phyloP scores from a whole-genome alignment of 1,284 basidiomycete genomes.

The Kwoniella shivajii region DNA sequence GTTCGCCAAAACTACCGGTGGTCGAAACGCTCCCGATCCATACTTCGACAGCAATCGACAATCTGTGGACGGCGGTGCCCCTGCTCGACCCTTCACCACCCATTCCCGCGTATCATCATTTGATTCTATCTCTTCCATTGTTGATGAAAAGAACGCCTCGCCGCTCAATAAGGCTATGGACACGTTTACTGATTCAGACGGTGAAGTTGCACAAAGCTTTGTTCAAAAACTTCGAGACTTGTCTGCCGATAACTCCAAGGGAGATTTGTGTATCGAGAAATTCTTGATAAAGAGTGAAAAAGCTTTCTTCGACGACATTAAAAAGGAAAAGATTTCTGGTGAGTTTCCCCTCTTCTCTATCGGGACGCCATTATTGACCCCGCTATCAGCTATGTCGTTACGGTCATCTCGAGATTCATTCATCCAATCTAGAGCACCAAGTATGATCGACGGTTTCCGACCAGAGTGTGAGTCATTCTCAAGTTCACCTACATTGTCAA shows the following conservation, averaged over 20 bases:
- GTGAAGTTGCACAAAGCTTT: constrained; percentile 84
- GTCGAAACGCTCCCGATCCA: constrained; percentile 69
- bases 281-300: constrained; percentile 88
- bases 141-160: constrained; percentile 83
- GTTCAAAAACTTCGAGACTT: constrained; percentile 79
- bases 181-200: constrained; percentile 89
- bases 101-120: constrained; percentile 78
- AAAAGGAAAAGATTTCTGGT: constrained; percentile 72
- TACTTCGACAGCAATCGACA: constrained; percentile 66
- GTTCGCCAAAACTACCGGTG: constrained; percentile 73
- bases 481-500: background rate
- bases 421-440: constrained; percentile 55
- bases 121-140: constrained; percentile 83
- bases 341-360: constrained; percentile 12
- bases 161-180: constrained; percentile 89
- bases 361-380: background rate
- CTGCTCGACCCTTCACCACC: constrained; percentile 72
- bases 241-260: constrained; percentile 81
- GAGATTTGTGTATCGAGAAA: constrained; percentile 86
- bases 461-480: constrained; percentile 64
- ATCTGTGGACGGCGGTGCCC: constrained; percentile 50
- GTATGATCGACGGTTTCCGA: constrained; percentile 68
- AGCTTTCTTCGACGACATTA: constrained; percentile 84
- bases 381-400: constrained; percentile 44
- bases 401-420: constrained; percentile 73